A percentile compares a stretch with the other conserved stretches of the same genome.
Conservation (phyloP, 257 asterid species). For the Solanum sejunctum region DNA sequence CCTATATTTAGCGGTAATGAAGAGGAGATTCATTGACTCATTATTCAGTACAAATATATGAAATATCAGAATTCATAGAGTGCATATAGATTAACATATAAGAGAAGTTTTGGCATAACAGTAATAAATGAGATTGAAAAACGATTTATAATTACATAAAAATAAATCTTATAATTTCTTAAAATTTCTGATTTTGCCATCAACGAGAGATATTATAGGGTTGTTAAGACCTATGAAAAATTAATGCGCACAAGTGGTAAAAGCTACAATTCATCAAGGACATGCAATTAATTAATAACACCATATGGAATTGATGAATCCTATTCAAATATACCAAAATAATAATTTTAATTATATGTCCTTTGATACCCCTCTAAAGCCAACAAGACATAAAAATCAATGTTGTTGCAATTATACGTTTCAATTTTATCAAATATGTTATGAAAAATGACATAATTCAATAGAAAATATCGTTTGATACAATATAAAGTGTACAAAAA, state of each 20-base stretch:
- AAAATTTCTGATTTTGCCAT: neutral
- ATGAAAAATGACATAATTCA: neutral
- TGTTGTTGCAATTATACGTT: neutral
- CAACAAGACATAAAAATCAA: neutral
- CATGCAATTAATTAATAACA: neutral
- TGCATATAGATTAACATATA: too few species aligned
- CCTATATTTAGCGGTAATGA: neutral
- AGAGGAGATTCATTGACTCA: neutral
- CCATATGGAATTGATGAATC: neutral
- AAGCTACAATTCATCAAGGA: neutral
- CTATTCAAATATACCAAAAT: neutral
- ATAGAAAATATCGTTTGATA: neutral
- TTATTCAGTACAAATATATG: neutral
- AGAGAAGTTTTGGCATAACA: neutral
- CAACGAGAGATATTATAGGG: neutral
- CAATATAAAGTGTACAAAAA: neutral
- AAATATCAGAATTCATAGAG: neutral
- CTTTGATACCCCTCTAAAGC: neutral
- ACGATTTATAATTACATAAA: neutral
- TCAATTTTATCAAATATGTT: neutral
- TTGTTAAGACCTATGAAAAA: neutral
- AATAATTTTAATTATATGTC: neutral
- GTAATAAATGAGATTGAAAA: neutral
- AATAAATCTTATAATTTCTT: neutral
- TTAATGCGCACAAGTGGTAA: neutral